Base-by-base conservation (phyloP, 371 early-diverging fungal species). In the Nematocida sp. region DNA sequence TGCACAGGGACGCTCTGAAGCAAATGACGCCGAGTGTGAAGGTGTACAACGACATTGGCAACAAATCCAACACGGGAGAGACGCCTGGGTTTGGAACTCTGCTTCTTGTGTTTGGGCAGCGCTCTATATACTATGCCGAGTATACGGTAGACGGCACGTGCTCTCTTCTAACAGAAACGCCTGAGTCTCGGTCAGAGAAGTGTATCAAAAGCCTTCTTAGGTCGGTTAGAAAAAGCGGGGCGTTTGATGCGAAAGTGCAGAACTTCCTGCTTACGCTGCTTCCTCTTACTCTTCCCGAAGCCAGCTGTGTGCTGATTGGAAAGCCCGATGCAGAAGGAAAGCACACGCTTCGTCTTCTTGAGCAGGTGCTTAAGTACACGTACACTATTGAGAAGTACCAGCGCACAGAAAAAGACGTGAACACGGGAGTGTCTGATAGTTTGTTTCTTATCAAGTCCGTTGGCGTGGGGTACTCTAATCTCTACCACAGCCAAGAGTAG, bases 1-100 rank as follows among this genome's bases (percentile, higher is more conserved):
- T 27, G n/a, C 58, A 57, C 4, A 48, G 74, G 41, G 60, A 48
- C 1, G 17, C 76, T 5, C 40, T 70, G 15, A 70, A 58, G 21
- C 19, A 15, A 23, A 60, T 60, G 15, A 63, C 62, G 15, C 21
- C 58, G 11, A 38, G 36, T 2, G 48, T 70, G 3, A 70, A 70
- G 60, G 52, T 70, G 31, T 70, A 60, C 57, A 70, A 70, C 36
- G 74, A 70, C 43, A 57, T 70, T 17, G 74, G 74, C 27, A 57
- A 70, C 31, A 58, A 48, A 25, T 50, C 27, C 11, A 70, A 76
- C 13, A 23, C 62, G 8, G 46, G 32, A 7, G 38, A 17, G 4
- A 60, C 57, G 3, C 67, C 67, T 19, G 74, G 74, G 31, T 46
- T 48, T 21, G 74, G 74, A 5, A 25, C 34, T 5, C 13, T 70